Base-by-base conservation (phyloP, 1,139 yeast genomes). In the Sugiyamaella paludigena region DNA sequence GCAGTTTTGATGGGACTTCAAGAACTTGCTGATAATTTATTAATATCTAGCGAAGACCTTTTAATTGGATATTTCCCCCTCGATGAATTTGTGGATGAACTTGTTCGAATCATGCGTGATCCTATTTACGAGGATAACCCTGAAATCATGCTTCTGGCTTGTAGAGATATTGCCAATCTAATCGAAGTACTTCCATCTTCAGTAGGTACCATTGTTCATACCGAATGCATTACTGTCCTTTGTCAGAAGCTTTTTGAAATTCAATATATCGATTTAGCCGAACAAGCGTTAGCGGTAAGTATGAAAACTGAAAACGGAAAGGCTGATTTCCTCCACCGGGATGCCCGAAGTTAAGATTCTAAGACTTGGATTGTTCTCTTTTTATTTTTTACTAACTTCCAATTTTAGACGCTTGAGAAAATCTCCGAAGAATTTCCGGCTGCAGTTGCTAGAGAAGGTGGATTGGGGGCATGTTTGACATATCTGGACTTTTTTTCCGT, bases 401-500 rank as follows among this genome's bases (percentile, higher is more conserved):
- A n/a, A n/a, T n/a, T 7, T 2, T 13, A 43, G 62, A 67, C 71
- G 0, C 60, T 72, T 33, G 68, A 68, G 48, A 64, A 66, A 32
- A 62, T 73, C 4, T 70, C 75, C 0, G 57, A 49, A 7, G 68
- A 67, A 31, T 68, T 60, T 53, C 72, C 75, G 1, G 49, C 55
- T n/a, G 56, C 63, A 6, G 63, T 72, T 11, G 61, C 69, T 7
- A 56, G 63, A 28, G 67, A 80, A 50, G 83, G 86, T 34, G 86
- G 94, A 7, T 67, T 91, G 19, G 70, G 76, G 4, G 81, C 88
- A 0, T 83, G 88, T 55, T 67, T 92, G 40, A 81, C 80, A 59
- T 87, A 83, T 61, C 73, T 89, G 54, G 98, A 92, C 65, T 92
- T 92, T 61, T 84, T 92, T 64, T 87, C 96, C 1, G 77, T 84